Evolutionary conservation across 148 eudicot genomes (phyloP), one percentile per base, ranked within the genome.

Genomic region (Silene conica): DNA sequence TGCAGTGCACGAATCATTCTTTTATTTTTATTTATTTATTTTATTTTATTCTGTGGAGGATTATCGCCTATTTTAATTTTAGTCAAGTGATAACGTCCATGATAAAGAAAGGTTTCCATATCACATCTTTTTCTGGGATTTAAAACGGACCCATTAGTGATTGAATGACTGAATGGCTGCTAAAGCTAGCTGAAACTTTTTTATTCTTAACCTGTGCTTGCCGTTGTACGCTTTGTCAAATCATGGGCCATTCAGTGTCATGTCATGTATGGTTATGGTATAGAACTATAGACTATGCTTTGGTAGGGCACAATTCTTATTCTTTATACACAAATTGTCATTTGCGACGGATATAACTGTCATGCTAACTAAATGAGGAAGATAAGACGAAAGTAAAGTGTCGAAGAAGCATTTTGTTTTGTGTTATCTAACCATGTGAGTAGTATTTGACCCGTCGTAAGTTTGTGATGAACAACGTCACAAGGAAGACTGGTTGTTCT

Each of bases 211-310:
- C 59, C 62, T 19, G 19, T 23, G 14, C 38, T 6, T 28, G 26
- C 18, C 7, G n/a, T 28, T 63, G 41, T 31, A 6, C 16, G 67
- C 9, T 63, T 63, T 16, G 45, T 63, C 41, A 65, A 65, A 65
- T 25, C 21, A 31, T n/a, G 74, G 54, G n/a, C 63, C 50, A 57
- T 72, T 9, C 63, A 6, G 11, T 72, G 38, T 21, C 50, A 23
- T 67, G 26, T 55, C 61, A 31, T 74, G 31, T 45, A 14, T 65
- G 63, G 63, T 34, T 74, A 52, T 64, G 21, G 69, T n/a, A n/a
- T n/a, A n/a, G n/a, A n/a, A n/a, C n/a, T 34, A 16, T 16, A 38
- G 46, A 18, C 0, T 28, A 18, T 1, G 20, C 41, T 45, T 50
- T 50, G 16, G 55, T 16, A 18, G 48, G 63, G 28, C 63, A 11